Evolutionary conservation across 306 rosid species (phyloP).

Genomic region (Cicer yamashitae): DNA sequence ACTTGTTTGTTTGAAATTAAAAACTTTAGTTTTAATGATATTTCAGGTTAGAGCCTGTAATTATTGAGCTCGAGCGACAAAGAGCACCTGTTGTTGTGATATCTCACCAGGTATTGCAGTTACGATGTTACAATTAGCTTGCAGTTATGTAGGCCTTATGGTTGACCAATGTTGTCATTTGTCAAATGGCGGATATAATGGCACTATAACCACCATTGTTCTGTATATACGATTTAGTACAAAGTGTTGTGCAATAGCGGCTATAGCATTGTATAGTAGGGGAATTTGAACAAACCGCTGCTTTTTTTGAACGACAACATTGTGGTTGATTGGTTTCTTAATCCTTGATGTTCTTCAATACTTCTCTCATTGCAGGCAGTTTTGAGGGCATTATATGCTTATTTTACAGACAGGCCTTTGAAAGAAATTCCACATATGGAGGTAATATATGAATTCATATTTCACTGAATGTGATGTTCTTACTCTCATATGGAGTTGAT

Average conservation of each 20-base stretch:
- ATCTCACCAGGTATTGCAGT: constrained; percentile 81
- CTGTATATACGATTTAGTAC: no score
- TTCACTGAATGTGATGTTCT: constrained; percentile 17
- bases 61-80: constrained; percentile 96
- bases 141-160: neutral
- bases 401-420: constrained; percentile 93
- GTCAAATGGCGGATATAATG: no score
- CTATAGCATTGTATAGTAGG: no score
- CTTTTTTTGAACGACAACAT: no score
- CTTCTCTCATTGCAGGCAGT: constrained; percentile 73
- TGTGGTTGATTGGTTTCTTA: neutral
- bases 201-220: no score
- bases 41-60: constrained; percentile 97
- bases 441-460: constrained; percentile 56
- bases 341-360: constrained; percentile 30
- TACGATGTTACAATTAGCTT: constrained; percentile 11
- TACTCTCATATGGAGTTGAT: constrained; percentile 32
- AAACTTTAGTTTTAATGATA: constrained; percentile 9
- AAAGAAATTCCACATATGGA: constrained; percentile 94
- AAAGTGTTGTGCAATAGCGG: no score
- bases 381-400: constrained; percentile 92
- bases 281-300: no score
- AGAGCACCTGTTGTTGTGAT: constrained; percentile 94
- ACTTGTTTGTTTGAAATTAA: constrained; percentile 16
- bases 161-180: neutral